Evolutionary conservation across 345 rosid species (phyloP).

Genomic region (Rubroshorea leprosula): DNA sequence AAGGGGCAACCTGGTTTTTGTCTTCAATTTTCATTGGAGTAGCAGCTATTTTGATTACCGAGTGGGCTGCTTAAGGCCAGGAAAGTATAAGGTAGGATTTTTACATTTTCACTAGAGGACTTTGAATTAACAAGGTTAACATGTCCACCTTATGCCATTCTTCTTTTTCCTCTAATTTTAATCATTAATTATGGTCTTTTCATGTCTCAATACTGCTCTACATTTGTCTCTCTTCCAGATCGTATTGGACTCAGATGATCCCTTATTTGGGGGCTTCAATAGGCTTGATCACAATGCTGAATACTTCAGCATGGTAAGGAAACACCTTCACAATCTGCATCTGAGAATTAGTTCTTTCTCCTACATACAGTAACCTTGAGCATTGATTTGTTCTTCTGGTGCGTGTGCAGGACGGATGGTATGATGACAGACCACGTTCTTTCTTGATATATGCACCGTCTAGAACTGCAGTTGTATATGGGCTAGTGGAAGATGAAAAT

Average conservation of each 20-base stretch:
- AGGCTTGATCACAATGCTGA: conserved; percentile 60
- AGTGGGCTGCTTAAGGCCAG: conserved; percentile 77
- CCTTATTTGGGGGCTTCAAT: conserved; percentile 70
- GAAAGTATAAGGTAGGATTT: conserved; percentile 75
- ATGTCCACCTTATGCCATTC: neutral
- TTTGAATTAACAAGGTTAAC: neutral
- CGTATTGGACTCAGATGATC: conserved; percentile 74
- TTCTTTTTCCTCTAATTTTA: neutral
- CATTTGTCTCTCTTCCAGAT: conserved; percentile 31
- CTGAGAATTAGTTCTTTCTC: neutral
- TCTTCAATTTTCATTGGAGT: conserved; percentile 90
- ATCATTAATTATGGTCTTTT: neutral
- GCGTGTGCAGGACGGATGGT: conserved; percentile 62
- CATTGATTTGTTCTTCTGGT: neutral
- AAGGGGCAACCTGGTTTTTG: conserved; percentile 81
- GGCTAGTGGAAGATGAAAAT: conserved; percentile 43
- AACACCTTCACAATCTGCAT: neutral
- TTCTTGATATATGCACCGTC: conserved; percentile 77
- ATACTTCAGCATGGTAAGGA: conserved; percentile 67
- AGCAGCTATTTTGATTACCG: conserved; percentile 78
- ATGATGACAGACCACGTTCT: conserved; percentile 63
- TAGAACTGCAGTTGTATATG: conserved; percentile 85
- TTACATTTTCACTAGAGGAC: neutral
- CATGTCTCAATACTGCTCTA: neutral
- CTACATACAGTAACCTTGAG: neutral